Percentiles rank a stretch among this genome's conserved stretches.
These are phyloP conservation scores for Chloris gayana DNA, from an alignment of 176 grass and related monocot genomes.

Conservation along the genomic window DNA sequence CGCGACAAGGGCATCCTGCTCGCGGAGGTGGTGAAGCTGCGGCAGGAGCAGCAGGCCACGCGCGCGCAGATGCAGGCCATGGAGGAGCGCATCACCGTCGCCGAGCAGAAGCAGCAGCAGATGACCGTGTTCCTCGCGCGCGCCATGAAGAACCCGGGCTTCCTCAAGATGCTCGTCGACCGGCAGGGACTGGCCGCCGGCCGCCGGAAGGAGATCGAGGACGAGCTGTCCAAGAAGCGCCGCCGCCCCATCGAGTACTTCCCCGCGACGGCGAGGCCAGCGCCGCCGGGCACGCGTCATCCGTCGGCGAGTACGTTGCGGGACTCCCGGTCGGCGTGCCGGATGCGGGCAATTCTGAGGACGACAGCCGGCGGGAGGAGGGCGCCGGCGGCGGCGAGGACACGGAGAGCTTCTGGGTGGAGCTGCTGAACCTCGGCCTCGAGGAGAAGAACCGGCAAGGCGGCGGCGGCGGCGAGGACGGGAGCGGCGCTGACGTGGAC, in stretches of 20 bases:
- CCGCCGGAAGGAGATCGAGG: conserved; percentile 59
- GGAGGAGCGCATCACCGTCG: conserved; percentile 71
- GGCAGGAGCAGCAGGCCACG: conserved; percentile 87
- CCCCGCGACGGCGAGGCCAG: conserved; percentile 31
- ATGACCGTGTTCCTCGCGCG: conserved; percentile 88
- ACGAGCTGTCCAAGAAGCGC: conserved; percentile 79
- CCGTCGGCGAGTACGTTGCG: not conserved
- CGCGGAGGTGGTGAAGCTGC: conserved; percentile 78
- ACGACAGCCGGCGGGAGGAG: not conserved
- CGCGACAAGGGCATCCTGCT: conserved; percentile 72
- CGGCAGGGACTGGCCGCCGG: conserved; percentile 45
- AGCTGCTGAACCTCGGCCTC: conserved; percentile 61
- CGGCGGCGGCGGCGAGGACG: conserved; percentile 7
- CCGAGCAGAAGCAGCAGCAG: conserved; percentile 84
- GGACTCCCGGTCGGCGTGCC: not conserved
- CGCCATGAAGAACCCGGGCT: conserved; percentile 66
- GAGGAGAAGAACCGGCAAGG: conserved; percentile 28
- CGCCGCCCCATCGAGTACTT: conserved; percentile 67
- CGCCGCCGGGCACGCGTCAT: not conserved
- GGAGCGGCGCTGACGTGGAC: conserved; percentile 36
- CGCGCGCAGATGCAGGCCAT: conserved; percentile 65
- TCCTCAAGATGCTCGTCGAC: conserved; percentile 56
- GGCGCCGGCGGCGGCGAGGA: conserved; percentile 7
- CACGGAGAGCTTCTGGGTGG: conserved; percentile 85
- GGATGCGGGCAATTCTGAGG: not conserved